Evolutionary conservation across 2,329 filamentous ascomycete genomes (phyloP).

Genomic region (Nigrospora oryzae): DNA sequence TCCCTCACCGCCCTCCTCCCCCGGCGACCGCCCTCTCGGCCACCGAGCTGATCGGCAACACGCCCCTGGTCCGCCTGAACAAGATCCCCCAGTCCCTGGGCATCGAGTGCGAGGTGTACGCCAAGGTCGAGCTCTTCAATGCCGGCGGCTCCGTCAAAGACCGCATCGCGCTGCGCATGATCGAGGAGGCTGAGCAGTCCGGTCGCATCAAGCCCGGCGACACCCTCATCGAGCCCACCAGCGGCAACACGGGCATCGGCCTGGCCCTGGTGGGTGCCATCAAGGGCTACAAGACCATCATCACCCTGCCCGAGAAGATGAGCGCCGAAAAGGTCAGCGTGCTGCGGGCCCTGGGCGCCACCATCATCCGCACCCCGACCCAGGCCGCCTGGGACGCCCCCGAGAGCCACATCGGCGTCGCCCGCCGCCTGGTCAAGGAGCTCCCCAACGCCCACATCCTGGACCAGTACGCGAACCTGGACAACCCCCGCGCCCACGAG

Average conservation of each 20-base stretch:
- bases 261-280: slow-evolving; percentile 89
- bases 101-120: slow-evolving; percentile 82
- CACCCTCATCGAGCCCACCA: slow-evolving; percentile 95
- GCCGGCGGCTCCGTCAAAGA: slow-evolving; percentile 92
- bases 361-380: slow-evolving; percentile 95
- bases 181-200: slow-evolving; percentile 85
- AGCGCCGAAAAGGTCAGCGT: slow-evolving; percentile 96
- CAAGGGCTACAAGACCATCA: slow-evolving; percentile 97
- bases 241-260: slow-evolving; percentile 96
- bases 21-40: slow-evolving; percentile 46
- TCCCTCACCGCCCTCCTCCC: slow-evolving; percentile 17
- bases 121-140: slow-evolving; percentile 89
- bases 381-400: slow-evolving; percentile 91
- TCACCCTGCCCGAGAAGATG: slow-evolving; percentile 99
- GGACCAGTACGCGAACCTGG: slow-evolving; percentile 86
- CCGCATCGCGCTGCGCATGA: slow-evolving; percentile 92
- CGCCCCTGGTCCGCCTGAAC: slow-evolving; percentile 89
- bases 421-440: slow-evolving; percentile 82
- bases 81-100: slow-evolving; percentile 86
- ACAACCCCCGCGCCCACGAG: slow-evolving; percentile 93
- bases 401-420: slow-evolving; percentile 95
- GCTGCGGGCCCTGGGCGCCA: slow-evolving; percentile 84
- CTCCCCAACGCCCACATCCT: slow-evolving; percentile 95
- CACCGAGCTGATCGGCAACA: slow-evolving; percentile 87
- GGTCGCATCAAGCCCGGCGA: slow-evolving; percentile 96